Evolutionary conservation across 1,284 basidiomycete species (phyloP).

Genomic region (Ganoderma sp.): DNA sequence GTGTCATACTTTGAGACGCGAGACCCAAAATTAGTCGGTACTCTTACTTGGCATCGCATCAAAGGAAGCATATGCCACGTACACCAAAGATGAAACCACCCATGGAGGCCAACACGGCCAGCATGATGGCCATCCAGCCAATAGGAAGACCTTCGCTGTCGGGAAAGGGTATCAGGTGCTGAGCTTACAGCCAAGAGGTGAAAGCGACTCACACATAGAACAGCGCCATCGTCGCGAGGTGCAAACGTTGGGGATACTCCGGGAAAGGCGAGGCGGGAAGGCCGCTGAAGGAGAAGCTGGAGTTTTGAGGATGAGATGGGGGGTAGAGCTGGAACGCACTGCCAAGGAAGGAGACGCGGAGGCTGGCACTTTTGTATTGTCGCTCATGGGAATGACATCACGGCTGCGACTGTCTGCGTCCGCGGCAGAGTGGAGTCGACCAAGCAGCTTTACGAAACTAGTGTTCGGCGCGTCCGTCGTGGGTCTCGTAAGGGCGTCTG

Average conservation of each 20-base stretch:
- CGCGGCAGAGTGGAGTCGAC: constrained; percentile 17
- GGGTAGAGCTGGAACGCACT: constrained; percentile 3
- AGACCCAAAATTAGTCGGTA: constrained; percentile 31
- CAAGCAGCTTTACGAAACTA: constrained; percentile 7
- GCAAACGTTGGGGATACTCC: not conserved
- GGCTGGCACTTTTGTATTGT: constrained; percentile 8
- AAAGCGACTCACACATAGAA: constrained; percentile 30
- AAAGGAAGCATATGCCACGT: constrained; percentile 24
- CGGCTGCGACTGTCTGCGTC: constrained; percentile 18
- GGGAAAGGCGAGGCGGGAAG: not conserved
- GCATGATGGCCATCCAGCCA: constrained; percentile 65
- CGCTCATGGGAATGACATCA: constrained; percentile 30
- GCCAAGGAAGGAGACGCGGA: constrained; percentile 9
- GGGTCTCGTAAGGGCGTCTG: not conserved
- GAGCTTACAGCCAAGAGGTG: not conserved
- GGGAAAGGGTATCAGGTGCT: not conserved
- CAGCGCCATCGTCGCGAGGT: constrained; percentile 24
- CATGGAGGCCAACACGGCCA: constrained; percentile 76
- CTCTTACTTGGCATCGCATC: not conserved
- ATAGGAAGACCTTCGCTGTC: constrained; percentile 54
- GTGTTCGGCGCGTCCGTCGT: not conserved
- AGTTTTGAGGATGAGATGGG: constrained; percentile 4
- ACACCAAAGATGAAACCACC: constrained; percentile 79
- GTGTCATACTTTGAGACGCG: constrained; percentile 60
- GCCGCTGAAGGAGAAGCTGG: not conserved